Evolutionary conservation across 1,284 basidiomycete species (phyloP), one percentile per base, ranked within the genome.

Genomic region (Heimioporus retisporus): DNA sequence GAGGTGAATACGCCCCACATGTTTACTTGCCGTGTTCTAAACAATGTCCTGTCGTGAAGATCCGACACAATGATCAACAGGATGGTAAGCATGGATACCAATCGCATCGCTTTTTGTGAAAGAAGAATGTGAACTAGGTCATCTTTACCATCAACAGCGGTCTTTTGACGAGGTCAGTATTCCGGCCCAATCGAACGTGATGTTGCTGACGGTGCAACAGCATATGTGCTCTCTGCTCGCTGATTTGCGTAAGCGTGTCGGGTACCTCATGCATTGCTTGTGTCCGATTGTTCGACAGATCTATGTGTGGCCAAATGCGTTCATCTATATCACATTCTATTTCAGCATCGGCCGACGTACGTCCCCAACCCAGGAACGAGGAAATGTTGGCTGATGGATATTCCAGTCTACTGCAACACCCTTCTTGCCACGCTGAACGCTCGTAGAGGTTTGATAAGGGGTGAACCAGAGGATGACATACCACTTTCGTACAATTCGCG

Each of bases 371-470:
- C 25, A 10, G 10, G 54, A 21, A 35, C 16, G 28, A 46, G 7
- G 19, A 31, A 28, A n/a, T 42, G 15, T n/a, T 19, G 35, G 25
- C 54, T 65, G 15, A 55, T 18, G 6, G n/a, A n/a, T 7, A 55
- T 21, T 19, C 3, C 58, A 85, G 82, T 87, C 15, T 87, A 87
- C 71, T 80, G 81, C 28, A 87, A 86, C 71, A 82, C 86, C 18
- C 77, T 87, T n/a, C 79, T 87, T 28, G 83, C 83, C 6, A 84
- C 83, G 6, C 79, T 87, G 53, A 87, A 87, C 67, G 83, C 81
- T 16, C 84, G 85, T 28, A 77, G 75, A 56, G 31, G 60, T 54
- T 76, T 85, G 56, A 11, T 40, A 13, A 79, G 80, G 6, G 71
- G 74, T 6, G 21, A 10, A 40, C 54, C 25, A 44, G 42, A 58